phyloP scores from a whole-genome alignment of 306 rosid species.

The Trifolium repens region DNA sequence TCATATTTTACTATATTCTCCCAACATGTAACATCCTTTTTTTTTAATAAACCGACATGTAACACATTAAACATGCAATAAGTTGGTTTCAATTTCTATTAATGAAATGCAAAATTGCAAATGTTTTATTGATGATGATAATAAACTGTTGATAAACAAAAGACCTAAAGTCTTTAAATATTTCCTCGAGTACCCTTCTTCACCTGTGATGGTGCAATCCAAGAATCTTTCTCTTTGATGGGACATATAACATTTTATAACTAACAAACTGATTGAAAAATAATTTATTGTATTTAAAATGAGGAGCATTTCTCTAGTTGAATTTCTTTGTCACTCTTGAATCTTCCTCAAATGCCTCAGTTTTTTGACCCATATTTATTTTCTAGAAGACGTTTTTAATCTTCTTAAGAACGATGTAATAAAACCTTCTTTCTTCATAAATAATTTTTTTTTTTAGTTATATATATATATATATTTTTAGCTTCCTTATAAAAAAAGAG shows the following conservation, averaged over 20 bases:
- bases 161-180: neutral
- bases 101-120: neutral
- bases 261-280: neutral
- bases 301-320: neutral
- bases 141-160: too few species aligned
- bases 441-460: too few species aligned
- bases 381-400: too few species aligned
- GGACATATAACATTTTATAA: neutral
- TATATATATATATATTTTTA: too few species aligned
- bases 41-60: neutral
- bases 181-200: neutral
- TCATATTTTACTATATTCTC: too few species aligned
- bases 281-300: neutral
- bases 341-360: too few species aligned
- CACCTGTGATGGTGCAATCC: neutral
- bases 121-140: neutral
- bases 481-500: too few species aligned
- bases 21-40: too few species aligned
- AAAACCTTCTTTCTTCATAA: too few species aligned
- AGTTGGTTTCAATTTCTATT: neutral
- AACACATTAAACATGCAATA: neutral
- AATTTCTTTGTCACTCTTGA: too few species aligned
- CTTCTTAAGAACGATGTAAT: too few species aligned
- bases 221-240: neutral
- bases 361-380: too few species aligned